Conservation (phyloP, 495 filamentous ascomycete genomes). For the Penicillium taxi region DNA sequence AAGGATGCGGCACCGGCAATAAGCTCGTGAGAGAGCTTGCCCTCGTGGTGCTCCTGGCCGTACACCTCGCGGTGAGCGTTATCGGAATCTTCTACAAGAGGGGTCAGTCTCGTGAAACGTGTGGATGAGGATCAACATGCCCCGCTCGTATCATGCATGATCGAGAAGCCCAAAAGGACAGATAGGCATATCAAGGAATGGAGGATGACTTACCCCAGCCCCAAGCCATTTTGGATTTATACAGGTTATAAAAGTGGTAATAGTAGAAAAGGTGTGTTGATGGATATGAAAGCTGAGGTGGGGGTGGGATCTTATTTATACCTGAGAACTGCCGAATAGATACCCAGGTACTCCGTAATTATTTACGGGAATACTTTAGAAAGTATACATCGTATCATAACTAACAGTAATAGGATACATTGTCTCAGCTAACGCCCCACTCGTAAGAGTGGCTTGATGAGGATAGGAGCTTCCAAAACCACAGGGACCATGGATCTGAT, state of each 20-base stretch:
- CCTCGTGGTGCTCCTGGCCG: conserved; percentile 45
- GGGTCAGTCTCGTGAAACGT: conserved; percentile 9
- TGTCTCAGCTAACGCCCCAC: too few relatives aligned
- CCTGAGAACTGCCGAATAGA: too few relatives aligned
- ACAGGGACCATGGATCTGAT: too few relatives aligned
- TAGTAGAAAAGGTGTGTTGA: conserved; percentile 5
- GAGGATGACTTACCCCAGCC: conserved; percentile 28
- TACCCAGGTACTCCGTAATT: too few relatives aligned
- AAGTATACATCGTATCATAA: too few relatives aligned
- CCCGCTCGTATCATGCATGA: conserved; percentile 5
- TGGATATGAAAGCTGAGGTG: conserved; percentile 1
- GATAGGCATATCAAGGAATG: too few relatives aligned
- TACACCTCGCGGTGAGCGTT: conserved; percentile 57
- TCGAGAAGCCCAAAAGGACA: conserved; percentile 2
- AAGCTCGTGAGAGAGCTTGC: conserved; percentile 63
- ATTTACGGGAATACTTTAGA: too few relatives aligned
- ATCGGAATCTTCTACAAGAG: conserved; percentile 35
- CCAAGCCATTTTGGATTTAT: conserved; percentile 27
- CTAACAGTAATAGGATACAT: too few relatives aligned
- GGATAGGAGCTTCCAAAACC: too few relatives aligned
- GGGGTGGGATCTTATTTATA: too few relatives aligned
- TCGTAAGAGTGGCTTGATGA: too few relatives aligned
- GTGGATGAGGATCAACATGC: too few relatives aligned
- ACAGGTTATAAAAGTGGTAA: conserved; percentile 4
- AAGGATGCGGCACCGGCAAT: conserved; percentile 71